A percentile compares a stretch with the other conserved stretches of the same genome.
Evolutionary conservation across 1,284 basidiomycete genomes (phyloP).

Genomic region (Trichosporon asahii): DNA sequence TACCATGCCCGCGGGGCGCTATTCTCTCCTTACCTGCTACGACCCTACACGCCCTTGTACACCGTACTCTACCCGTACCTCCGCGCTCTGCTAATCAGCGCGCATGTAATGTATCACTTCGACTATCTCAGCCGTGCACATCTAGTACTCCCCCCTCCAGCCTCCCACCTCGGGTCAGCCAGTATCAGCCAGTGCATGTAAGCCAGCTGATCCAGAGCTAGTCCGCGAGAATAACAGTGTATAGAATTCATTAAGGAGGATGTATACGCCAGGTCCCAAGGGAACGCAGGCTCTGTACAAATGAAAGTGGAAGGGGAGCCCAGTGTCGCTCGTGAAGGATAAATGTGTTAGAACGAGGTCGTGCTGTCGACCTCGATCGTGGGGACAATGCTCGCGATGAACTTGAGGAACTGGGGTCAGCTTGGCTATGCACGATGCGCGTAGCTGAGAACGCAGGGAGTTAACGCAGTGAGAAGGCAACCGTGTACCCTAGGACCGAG

Average conservation of each 20-base stretch:
- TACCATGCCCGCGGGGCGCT: background rate
- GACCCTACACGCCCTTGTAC: background rate
- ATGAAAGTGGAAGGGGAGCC: background rate
- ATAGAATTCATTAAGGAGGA: background rate
- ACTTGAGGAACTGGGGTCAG: slow-evolving; percentile 72
- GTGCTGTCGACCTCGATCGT: slow-evolving; percentile 69
- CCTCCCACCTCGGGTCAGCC: no score
- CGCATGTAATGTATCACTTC: background rate
- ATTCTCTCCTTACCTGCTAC: background rate
- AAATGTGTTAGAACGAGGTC: slow-evolving; percentile 26
- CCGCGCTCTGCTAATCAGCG: background rate
- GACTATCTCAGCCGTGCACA: no score
- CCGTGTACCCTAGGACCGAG: no score
- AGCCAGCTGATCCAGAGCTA: no score
- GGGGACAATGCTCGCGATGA: slow-evolving; percentile 72
- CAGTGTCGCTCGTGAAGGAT: background rate
- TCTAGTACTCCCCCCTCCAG: no score
- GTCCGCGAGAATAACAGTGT: background rate
- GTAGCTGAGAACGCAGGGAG: no score
- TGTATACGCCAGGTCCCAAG: no score
- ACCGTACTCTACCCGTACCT: background rate
- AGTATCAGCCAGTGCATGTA: no score
- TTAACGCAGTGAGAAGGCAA: no score
- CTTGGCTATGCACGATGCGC: no score
- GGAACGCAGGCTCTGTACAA: background rate